phyloP scores from a whole-genome alignment of 2,329 filamentous ascomycete genomes.

The Apiospora malaysiana region DNA sequence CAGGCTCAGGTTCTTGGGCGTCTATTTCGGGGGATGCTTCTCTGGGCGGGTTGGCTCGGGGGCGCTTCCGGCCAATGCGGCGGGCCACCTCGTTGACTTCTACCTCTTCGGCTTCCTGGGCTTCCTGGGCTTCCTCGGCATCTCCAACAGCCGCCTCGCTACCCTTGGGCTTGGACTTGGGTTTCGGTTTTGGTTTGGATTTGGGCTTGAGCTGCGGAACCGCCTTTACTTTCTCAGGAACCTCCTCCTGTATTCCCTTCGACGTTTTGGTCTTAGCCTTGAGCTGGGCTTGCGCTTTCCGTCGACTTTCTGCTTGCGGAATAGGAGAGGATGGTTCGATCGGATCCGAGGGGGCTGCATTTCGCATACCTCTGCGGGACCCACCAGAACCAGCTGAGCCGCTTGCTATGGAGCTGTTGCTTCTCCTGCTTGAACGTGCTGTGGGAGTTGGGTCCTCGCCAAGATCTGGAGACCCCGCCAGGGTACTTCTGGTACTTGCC shows the following conservation, averaged over 20 bases:
- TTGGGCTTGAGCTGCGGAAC: conserved; percentile 19
- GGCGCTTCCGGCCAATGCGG: conserved; percentile 50
- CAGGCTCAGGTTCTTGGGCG: conserved; percentile 40
- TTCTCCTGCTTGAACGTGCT: conserved; percentile 30
- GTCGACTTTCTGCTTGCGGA: conserved; percentile 24
- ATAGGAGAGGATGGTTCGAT: conserved; percentile 37
- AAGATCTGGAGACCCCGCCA: conserved; percentile 27
- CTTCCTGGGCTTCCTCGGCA: conserved; percentile 42
- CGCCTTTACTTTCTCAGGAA: conserved; percentile 32
- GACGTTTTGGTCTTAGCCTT: conserved; percentile 21
- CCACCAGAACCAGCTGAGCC: conserved; percentile 34
- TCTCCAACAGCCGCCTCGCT: conserved; percentile 23
- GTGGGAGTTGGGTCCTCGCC: conserved; percentile 32
- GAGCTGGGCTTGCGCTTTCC: conserved; percentile 23
- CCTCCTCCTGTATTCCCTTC: conserved; percentile 29
- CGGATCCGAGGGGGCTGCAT: conserved; percentile 22
- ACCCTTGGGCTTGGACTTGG: conserved; percentile 20
- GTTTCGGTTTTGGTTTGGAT: conserved; percentile 22
- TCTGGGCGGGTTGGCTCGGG: conserved; percentile 43
- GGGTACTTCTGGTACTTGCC: conserved; percentile 29
- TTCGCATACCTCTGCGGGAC: conserved; percentile 32
- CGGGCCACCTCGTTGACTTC: conserved; percentile 49
- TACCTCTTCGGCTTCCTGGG: conserved; percentile 51
- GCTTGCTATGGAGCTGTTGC: conserved; percentile 29
- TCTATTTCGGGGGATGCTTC: conserved; percentile 49